Base-by-base conservation (phyloP, 495 filamentous ascomycete species). In the Cercophora samala region DNA sequence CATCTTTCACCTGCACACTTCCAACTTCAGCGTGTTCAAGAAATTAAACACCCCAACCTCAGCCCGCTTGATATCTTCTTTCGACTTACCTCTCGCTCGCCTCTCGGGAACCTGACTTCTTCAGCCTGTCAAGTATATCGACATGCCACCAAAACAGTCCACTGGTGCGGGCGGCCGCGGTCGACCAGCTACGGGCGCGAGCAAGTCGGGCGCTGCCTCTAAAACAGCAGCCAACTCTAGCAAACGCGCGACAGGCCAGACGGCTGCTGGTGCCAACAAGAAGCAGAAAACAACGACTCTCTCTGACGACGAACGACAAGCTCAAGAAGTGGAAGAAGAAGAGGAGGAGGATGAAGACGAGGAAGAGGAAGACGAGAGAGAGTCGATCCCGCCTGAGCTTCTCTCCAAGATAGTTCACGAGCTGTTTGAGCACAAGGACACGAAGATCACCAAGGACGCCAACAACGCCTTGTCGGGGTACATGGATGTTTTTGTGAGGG, bases 401-500 rank as follows among this genome's bases (percentile, higher is more conserved):
- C 78, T 99, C 17, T 89, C 88, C 4, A 82, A 83, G 56, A 74
- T 98, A 1, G 78, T 98, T 32, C 89, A 96, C 72, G 86, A 93
- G 65, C 87, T 89, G 76, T 96, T 97, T 72, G 83, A 83, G 68
- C 82, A 88, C 64, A 84, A 86, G 52, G 85, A 60, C 3, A 93
- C 88, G 2, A 84, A 89, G 74, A 89, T 98, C 51, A 87, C 88
- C 3, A 89, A 88, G 72, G 90, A 93, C 60, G 96, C 95, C 19
- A 88, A 93, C 74, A 81, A 78, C 17, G 87, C 93, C 6, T 85
- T 95, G 32, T 91, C 86, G 3, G 92, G 90, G 79, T 98, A 98
- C 73, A 85, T 97, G 74, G 92, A 96, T 80, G 88, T 91, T 15
- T 99, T 97, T 82, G 91, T 97, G 65, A 83, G 91, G 68, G 95